Evolutionary conservation across 345 rosid genomes (phyloP).

Genomic region (Gossypium ekmanianum): DNA sequence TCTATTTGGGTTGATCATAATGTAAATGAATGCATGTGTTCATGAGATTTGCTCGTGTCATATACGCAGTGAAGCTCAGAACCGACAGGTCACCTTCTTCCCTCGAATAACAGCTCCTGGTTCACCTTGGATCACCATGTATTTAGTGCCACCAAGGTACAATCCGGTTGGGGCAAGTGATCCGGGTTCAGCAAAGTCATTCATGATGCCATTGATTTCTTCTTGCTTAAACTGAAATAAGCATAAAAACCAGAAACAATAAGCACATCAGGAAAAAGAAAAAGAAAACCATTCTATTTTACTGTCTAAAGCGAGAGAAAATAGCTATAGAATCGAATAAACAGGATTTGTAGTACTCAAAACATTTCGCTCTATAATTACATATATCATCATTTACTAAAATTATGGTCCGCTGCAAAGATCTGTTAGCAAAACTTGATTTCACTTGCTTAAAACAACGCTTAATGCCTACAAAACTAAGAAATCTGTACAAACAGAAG

Average conservation of each 20-base stretch:
- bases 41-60: neutral
- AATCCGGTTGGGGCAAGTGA: conserved; percentile 85
- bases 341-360: neutral
- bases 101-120: conserved; percentile 85
- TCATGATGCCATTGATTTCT: conserved; percentile 48
- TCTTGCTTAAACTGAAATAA: conserved; percentile 60
- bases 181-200: conserved; percentile 75
- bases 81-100: conserved; percentile 54
- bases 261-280: conserved; percentile 9
- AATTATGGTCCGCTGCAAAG: neutral
- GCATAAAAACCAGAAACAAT: conserved; percentile 16
- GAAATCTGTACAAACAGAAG: neutral
- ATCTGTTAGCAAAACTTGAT: neutral
- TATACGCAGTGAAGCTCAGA: neutral
- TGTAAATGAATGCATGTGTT: neutral
- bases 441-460: neutral
- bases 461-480: neutral
- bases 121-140: conserved; percentile 94
- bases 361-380: neutral
- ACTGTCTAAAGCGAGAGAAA: neutral
- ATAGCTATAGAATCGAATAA: neutral
- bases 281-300: neutral
- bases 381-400: neutral
- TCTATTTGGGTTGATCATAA: neutral
- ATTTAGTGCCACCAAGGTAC: conserved; percentile 62